A percentile compares a stretch with the other conserved stretches of the same genome.
These are phyloP conservation scores for Tylopilus rubrobrunneus DNA, from an alignment of 768 basidiomycete genomes.

Conservation along the genomic window DNA sequence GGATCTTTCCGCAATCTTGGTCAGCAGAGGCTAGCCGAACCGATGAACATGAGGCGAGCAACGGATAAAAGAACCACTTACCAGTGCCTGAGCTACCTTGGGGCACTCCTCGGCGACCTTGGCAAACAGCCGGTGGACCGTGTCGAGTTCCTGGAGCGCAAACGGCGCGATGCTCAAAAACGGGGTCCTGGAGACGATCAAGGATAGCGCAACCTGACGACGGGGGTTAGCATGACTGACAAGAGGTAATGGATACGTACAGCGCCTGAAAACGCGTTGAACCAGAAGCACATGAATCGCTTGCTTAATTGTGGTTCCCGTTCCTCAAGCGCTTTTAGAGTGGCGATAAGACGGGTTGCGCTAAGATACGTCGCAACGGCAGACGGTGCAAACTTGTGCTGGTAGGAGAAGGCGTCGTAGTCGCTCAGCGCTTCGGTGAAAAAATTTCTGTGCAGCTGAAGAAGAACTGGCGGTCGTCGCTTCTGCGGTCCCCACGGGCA, in stretches of 20 bases:
- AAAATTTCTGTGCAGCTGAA: slow-evolving; percentile 64
- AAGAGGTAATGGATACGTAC: slow-evolving; percentile 37
- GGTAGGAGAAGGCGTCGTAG: slow-evolving; percentile 50
- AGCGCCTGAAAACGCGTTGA: slow-evolving; percentile 68
- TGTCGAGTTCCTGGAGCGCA: slow-evolving; percentile 60
- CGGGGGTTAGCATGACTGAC: slow-evolving; percentile 1
- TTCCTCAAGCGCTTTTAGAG: slow-evolving; percentile 52
- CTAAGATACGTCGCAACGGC: slow-evolving; percentile 66
- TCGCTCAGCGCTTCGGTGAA: slow-evolving; percentile 63
- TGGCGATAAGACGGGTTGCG: slow-evolving; percentile 53
- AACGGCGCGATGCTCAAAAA: slow-evolving; percentile 52
- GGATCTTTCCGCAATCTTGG: slow-evolving; percentile 51
- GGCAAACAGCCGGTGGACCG: slow-evolving; percentile 52
- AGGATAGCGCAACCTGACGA: slow-evolving; percentile 55
- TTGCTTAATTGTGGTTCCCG: slow-evolving; percentile 58
- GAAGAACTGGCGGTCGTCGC: slow-evolving; percentile 42
- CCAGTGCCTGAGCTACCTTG: slow-evolving; percentile 57
- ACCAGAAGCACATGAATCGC: slow-evolving; percentile 71
- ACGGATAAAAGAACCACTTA: slow-evolving; percentile 26
- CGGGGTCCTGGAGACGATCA: slow-evolving; percentile 62
- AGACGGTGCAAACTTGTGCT: slow-evolving; percentile 63
- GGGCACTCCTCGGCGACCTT: slow-evolving; percentile 57
- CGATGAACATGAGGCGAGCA: slow-evolving; percentile 7
- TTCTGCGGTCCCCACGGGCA: not conserved
- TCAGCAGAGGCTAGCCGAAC: slow-evolving; percentile 46